Evolutionary conservation across 345 rosid species (phyloP).

Genomic region (Combretum micranthum): DNA sequence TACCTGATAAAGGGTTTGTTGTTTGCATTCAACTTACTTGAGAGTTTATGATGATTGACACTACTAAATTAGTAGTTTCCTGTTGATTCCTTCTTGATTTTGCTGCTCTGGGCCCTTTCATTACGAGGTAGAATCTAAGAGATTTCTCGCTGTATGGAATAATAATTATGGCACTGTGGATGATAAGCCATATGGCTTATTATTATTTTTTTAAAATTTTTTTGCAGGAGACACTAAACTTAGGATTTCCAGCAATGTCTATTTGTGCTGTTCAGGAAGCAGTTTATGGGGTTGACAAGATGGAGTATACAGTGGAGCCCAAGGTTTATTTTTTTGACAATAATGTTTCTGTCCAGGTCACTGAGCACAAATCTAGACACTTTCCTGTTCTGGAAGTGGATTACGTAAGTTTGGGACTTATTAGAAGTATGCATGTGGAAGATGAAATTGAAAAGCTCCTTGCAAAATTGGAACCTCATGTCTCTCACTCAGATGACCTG

Average conservation of each 20-base stretch:
- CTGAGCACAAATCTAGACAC: conserved; percentile 14
- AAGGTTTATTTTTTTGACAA: conserved; percentile 27
- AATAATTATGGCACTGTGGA: too few relatives aligned
- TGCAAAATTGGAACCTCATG: conserved; percentile 23
- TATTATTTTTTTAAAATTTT: too few relatives aligned
- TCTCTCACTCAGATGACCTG: conserved; percentile 19
- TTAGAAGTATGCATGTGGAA: conserved; percentile 29
- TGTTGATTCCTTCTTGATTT: too few relatives aligned
- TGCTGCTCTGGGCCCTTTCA: too few relatives aligned
- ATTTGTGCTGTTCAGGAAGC: conserved; percentile 34
- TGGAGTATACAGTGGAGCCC: conserved; percentile 34
- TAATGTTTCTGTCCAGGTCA: conserved; percentile 32
- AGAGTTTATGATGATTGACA: too few relatives aligned
- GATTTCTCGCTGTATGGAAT: too few relatives aligned
- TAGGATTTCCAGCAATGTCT: conserved; percentile 21
- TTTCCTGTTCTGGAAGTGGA: conserved; percentile 73
- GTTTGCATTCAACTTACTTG: too few relatives aligned
- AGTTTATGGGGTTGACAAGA: conserved; percentile 39
- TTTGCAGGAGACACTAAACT: conserved; percentile 37
- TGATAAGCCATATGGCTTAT: too few relatives aligned
- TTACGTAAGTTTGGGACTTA: conserved; percentile 37
- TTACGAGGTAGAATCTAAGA: too few relatives aligned
- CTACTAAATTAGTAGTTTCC: too few relatives aligned
- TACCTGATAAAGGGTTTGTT: too few relatives aligned
- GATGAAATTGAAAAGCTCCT: conserved; percentile 45